Conservation (phyloP, 1,284 basidiomycete genomes). For the Cutaneotrichosporon cavernicola region DNA sequence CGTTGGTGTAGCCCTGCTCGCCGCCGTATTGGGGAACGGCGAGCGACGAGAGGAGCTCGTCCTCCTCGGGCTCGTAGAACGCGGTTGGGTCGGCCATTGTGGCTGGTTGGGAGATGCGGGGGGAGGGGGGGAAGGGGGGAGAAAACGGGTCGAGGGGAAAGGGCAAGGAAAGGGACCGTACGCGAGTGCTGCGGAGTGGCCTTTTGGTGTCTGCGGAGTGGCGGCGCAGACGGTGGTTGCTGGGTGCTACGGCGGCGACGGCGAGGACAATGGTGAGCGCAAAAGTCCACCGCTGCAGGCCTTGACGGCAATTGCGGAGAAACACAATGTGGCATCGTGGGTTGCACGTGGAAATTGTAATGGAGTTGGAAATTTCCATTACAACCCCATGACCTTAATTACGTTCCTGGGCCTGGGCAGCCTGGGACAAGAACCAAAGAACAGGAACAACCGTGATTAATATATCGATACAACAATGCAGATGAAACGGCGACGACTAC, state of each 20-base stretch:
- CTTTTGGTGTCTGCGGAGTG: conserved; percentile 13
- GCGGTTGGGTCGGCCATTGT: conserved; percentile 51
- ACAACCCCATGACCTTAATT: too few species aligned
- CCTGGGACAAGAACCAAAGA: background rate
- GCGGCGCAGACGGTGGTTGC: conserved; percentile 6
- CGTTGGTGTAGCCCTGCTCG: conserved; percentile 32
- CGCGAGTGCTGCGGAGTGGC: background rate
- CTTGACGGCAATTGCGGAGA: background rate
- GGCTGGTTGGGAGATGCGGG: background rate
- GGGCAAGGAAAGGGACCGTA: background rate
- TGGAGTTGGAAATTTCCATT: background rate
- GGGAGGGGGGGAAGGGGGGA: background rate
- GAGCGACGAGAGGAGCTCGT: conserved; percentile 50
- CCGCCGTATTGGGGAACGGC: conserved; percentile 38
- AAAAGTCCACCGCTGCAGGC: conserved; percentile 10
- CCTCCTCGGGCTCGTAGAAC: conserved; percentile 52
- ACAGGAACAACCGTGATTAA: background rate
- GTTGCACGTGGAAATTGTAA: background rate
- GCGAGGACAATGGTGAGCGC: conserved; percentile 5
- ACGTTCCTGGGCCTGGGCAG: background rate
- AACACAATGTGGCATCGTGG: conserved; percentile 2
- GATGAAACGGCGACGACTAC: background rate
- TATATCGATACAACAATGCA: background rate
- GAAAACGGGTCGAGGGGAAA: background rate
- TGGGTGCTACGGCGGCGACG: conserved; percentile 2